Percentiles rank a stretch among this genome's conserved stretches.
phyloP scores from a whole-genome alignment of 768 basidiomycete genomes.

The Calvatia gigantea region DNA sequence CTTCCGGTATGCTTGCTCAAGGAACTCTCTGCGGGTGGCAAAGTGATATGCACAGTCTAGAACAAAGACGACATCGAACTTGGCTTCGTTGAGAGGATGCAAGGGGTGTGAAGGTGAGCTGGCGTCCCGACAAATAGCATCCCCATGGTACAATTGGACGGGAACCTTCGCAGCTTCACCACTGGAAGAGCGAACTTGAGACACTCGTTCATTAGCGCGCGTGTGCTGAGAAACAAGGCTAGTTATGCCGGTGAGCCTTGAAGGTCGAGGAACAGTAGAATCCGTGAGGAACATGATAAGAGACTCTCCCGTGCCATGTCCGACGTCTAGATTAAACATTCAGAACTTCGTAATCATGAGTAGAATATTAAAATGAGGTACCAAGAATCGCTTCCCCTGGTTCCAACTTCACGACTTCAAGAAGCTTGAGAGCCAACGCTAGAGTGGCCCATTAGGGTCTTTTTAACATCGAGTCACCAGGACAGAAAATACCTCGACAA shows the following conservation, averaged over 20 bases:
- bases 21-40: conserved; percentile 45
- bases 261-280: conserved; percentile 41
- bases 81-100: conserved; percentile 24
- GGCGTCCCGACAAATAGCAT: conserved; percentile 42
- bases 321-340: conserved; percentile 46
- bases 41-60: conserved; percentile 75
- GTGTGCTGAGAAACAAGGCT: conserved; percentile 45
- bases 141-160: conserved; percentile 42
- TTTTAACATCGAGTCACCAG: background rate
- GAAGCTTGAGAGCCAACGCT: conserved; percentile 50
- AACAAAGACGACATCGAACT: conserved; percentile 51
- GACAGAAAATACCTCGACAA: conserved; percentile 44
- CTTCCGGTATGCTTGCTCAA: conserved; percentile 43
- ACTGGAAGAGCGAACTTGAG: conserved; percentile 20
- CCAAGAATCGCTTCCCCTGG: conserved; percentile 50
- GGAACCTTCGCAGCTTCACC: conserved; percentile 17
- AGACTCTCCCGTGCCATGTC: conserved; percentile 68
- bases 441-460: background rate
- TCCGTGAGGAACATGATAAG: conserved; percentile 50
- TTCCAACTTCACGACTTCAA: conserved; percentile 37
- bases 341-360: background rate
- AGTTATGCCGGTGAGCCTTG: conserved; percentile 54
- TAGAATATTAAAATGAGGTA: conserved; percentile 21
- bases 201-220: conserved; percentile 41
- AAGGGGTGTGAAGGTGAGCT: conserved; percentile 39